phyloP scores from a whole-genome alignment of 768 basidiomycete species.

The Lactarius vividus region DNA sequence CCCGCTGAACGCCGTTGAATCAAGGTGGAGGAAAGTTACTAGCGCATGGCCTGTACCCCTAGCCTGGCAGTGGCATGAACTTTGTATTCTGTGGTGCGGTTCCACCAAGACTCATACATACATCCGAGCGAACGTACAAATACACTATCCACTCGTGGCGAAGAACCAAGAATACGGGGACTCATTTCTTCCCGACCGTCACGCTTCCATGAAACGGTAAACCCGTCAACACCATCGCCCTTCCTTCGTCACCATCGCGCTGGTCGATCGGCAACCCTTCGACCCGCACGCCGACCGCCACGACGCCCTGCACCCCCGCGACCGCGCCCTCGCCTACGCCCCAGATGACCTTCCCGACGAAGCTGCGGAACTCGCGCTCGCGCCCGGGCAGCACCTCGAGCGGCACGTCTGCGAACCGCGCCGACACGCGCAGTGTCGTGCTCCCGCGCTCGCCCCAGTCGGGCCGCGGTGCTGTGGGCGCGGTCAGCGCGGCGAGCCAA shows the following conservation, averaged over 20 bases:
- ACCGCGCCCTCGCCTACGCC: slow-evolving; percentile 14
- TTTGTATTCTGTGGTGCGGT: no score
- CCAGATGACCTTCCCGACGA: slow-evolving; percentile 65
- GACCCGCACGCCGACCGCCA: slow-evolving; percentile 20
- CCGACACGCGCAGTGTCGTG: slow-evolving; percentile 55
- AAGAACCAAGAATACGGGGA: background rate
- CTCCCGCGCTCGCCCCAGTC: slow-evolving; percentile 47
- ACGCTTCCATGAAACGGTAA: slow-evolving; percentile 26
- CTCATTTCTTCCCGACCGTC: slow-evolving; percentile 16
- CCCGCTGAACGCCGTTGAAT: no score
- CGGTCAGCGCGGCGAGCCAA: slow-evolving; percentile 56
- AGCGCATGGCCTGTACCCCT: no score
- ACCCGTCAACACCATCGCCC: slow-evolving; percentile 16
- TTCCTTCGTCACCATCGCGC: background rate
- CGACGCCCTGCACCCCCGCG: slow-evolving; percentile 25
- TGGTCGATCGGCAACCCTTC: slow-evolving; percentile 13
- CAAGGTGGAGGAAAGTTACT: no score
- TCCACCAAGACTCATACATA: no score
- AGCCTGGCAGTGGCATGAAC: no score
- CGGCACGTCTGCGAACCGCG: slow-evolving; percentile 70
- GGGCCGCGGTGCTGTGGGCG: slow-evolving; percentile 39
- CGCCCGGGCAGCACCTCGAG: slow-evolving; percentile 76
- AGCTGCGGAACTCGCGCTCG: slow-evolving; percentile 70
- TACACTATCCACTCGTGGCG: background rate
- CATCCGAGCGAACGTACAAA: background rate